Evolutionary conservation across 371 early-diverging fungal genomes (phyloP).

Genomic region (Saksenaea oblongispora): DNA sequence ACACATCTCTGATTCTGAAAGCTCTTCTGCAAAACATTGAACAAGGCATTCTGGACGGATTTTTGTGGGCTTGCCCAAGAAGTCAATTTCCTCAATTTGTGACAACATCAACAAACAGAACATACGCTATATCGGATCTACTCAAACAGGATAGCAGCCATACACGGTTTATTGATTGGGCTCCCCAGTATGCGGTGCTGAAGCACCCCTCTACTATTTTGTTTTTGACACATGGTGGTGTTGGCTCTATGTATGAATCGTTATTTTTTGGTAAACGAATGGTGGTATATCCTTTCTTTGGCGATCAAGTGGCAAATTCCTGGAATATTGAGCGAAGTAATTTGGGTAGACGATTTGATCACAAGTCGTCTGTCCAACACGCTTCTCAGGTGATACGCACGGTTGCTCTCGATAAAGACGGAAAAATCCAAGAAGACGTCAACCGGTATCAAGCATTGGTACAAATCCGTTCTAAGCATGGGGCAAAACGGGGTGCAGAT

Average conservation of each 20-base stretch:
- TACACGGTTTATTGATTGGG: conserved; percentile 28
- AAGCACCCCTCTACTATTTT: conserved; percentile 29
- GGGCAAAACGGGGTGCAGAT: conserved; percentile 21
- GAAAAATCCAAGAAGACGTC: not conserved
- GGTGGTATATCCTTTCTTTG: conserved; percentile 33
- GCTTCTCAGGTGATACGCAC: not conserved
- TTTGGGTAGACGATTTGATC: not conserved
- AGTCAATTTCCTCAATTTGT: conserved; percentile 8
- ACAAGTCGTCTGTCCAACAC: not conserved
- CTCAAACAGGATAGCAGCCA: not conserved
- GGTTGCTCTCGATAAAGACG: conserved; percentile 7
- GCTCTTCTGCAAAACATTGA: conserved; percentile 22
- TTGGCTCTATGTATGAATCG: conserved; percentile 34
- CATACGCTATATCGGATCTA: not conserved
- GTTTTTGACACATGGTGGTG: conserved; percentile 47
- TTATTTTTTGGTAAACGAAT: conserved; percentile 31
- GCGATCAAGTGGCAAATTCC: conserved; percentile 35
- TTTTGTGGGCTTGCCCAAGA: conserved; percentile 32
- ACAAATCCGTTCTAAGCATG: conserved; percentile 13
- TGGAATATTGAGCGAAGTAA: conserved; percentile 5
- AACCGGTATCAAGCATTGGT: conserved; percentile 21
- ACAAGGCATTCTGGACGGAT: conserved; percentile 24
- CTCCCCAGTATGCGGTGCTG: conserved; percentile 45
- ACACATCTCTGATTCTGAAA: conserved; percentile 12
- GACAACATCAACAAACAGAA: conserved; percentile 9